Evolutionary conservation across 2,329 filamentous ascomycete species (phyloP).

Genomic region (Colletotrichum sp.): DNA sequence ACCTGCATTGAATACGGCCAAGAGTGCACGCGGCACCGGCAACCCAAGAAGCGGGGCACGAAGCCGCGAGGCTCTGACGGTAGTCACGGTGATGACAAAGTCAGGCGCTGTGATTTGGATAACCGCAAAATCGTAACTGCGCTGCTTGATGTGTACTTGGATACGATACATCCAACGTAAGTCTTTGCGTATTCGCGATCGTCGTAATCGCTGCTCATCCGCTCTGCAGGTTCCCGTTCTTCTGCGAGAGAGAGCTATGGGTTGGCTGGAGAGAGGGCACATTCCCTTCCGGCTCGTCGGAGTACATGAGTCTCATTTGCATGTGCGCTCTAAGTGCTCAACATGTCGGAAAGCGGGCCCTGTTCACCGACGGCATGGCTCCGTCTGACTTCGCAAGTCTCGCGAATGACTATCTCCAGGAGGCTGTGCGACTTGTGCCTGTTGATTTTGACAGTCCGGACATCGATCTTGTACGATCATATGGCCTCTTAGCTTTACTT

Average conservation of each 20-base stretch:
- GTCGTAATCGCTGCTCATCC: accelerated
- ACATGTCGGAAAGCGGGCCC: not conserved
- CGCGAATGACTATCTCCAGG: not conserved
- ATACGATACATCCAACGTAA: not conserved
- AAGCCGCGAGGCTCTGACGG: not conserved
- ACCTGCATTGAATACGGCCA: not conserved
- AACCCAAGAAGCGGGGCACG: not conserved
- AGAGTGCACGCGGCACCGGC: not conserved
- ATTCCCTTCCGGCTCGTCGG: not conserved
- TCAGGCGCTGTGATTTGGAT: not conserved
- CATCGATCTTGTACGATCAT: not conserved
- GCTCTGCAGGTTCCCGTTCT: not conserved
- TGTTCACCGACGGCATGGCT: not conserved
- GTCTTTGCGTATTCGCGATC: accelerated
- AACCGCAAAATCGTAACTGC: not conserved
- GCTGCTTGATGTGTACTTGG: not conserved
- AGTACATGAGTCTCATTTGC: not conserved
- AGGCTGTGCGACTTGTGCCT: not conserved
- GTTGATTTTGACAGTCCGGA: not conserved
- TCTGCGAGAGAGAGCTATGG: not conserved
- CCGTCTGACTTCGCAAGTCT: not conserved
- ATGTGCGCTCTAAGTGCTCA: not conserved
- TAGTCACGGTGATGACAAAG: not conserved
- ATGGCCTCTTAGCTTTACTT: slow-evolving; percentile 6
- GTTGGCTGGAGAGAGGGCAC: not conserved